These are phyloP conservation scores for Zangia roseola DNA, from an alignment of 768 basidiomycete genomes.

Conservation along the genomic window DNA sequence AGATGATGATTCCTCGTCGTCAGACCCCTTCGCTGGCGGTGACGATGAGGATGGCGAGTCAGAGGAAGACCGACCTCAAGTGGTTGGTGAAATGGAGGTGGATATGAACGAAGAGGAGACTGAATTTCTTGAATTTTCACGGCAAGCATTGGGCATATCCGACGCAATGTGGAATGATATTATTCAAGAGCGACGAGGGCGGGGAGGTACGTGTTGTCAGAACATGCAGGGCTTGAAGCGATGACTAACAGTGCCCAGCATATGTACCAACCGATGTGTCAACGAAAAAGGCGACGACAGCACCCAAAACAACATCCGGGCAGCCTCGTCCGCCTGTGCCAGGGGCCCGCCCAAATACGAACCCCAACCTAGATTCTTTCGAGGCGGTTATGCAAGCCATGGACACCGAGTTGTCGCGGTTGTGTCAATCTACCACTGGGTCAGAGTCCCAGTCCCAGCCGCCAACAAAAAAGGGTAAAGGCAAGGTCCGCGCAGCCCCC, in stretches of 20 bases:
- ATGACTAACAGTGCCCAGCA: slow-evolving; percentile 37
- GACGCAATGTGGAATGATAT: slow-evolving; percentile 92
- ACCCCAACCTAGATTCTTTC: slow-evolving; percentile 84
- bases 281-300: slow-evolving; percentile 1
- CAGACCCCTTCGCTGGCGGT: slow-evolving; percentile 39
- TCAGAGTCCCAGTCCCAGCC: slow-evolving; percentile 11
- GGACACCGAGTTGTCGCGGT: slow-evolving; percentile 74
- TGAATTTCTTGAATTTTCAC: slow-evolving; percentile 93
- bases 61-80: slow-evolving; percentile 80
- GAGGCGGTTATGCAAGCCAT: slow-evolving; percentile 96
- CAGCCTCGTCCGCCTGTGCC: slow-evolving; percentile 24
- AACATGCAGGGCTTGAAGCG: neutral
- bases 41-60: slow-evolving; percentile 55
- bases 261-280: slow-evolving; percentile 48
- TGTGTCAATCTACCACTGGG: slow-evolving; percentile 30
- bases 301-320: slow-evolving; percentile 9
- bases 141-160: slow-evolving; percentile 84
- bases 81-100: slow-evolving; percentile 81
- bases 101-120: slow-evolving; percentile 93
- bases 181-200: slow-evolving; percentile 65
- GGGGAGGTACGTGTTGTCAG: slow-evolving; percentile 67
- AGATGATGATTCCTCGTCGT: slow-evolving; percentile 81
- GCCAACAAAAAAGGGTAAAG: slow-evolving; percentile 49
- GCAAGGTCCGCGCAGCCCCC: slow-evolving; percentile 31
- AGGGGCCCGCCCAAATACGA: slow-evolving; percentile 43